Percentiles rank a stretch among this genome's conserved stretches.
Evolutionary conservation across 768 basidiomycete species (phyloP).

Genomic region (Suillus occidentalis): DNA sequence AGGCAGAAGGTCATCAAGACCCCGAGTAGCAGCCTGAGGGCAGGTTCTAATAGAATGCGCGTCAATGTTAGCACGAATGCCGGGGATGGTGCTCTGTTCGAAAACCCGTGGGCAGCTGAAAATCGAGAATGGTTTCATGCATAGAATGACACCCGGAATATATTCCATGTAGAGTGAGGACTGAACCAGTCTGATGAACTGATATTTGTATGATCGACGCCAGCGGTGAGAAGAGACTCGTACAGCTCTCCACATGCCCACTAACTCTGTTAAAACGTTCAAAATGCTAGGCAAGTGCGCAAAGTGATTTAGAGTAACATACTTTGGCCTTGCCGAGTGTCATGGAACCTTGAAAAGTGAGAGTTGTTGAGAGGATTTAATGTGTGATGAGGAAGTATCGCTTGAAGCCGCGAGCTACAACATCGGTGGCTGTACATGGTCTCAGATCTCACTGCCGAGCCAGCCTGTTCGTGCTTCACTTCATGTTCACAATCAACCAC

Average conservation of each 20-base stretch:
- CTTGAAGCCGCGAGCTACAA: too few species aligned
- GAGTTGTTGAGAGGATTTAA: background rate
- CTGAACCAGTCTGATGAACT: slow-evolving; percentile 1
- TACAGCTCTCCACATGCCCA: slow-evolving; percentile 43
- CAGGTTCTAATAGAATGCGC: slow-evolving; percentile 45
- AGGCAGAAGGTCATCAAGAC: slow-evolving; percentile 46
- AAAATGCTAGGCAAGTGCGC: background rate
- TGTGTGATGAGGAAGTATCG: background rate
- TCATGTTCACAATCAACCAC: slow-evolving; percentile 3
- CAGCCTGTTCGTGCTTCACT: background rate
- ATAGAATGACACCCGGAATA: slow-evolving; percentile 54
- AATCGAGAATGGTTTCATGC: slow-evolving; percentile 47
- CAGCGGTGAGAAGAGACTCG: slow-evolving; percentile 36
- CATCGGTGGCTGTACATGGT: background rate
- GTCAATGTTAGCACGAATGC: slow-evolving; percentile 52
- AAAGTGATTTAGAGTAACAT: background rate
- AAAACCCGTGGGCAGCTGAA: slow-evolving; percentile 45
- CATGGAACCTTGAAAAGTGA: background rate
- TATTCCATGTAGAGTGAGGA: slow-evolving; percentile 33
- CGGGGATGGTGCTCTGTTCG: slow-evolving; percentile 46
- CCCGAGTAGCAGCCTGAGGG: slow-evolving; percentile 51
- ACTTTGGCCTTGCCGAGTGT: background rate
- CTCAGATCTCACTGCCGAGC: background rate
- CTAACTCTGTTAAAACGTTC: background rate
- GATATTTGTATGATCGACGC: background rate